phyloP scores from a whole-genome alignment of 495 filamentous ascomycete genomes.

The Sabuloglossum arenarium region DNA sequence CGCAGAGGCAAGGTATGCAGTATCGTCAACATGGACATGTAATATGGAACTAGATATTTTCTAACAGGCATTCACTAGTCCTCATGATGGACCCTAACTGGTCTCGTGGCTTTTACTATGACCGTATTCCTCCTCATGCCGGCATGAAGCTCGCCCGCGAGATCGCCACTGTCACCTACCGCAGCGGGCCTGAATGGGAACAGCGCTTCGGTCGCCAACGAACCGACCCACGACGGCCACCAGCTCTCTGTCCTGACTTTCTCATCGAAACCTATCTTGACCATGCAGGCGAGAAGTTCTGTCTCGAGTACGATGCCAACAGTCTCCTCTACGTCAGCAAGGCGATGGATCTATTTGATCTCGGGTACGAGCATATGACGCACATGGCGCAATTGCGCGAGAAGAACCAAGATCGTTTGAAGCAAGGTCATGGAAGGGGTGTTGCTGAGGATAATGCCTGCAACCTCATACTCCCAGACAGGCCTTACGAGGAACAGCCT shows the following conservation, averaged over 20 bases:
- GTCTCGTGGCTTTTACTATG: constrained; percentile 94
- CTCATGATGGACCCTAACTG: constrained; percentile 98
- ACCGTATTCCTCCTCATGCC: constrained; percentile 67
- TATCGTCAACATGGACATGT: not conserved
- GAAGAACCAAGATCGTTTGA: constrained; percentile 27
- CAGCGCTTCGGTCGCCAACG: constrained; percentile 75
- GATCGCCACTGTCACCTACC: constrained; percentile 94
- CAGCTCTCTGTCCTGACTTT: constrained; percentile 90
- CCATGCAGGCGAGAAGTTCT: constrained; percentile 97
- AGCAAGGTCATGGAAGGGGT: constrained; percentile 8
- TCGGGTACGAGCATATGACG: constrained; percentile 45
- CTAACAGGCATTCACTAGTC: constrained; percentile 21
- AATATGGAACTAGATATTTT: not conserved
- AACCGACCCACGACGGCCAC: constrained; percentile 67
- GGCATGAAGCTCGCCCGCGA: constrained; percentile 97
- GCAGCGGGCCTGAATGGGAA: constrained; percentile 95
- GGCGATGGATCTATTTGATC: constrained; percentile 96
- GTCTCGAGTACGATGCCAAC: constrained; percentile 93
- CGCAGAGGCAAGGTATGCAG: constrained; percentile 50
- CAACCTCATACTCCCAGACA: constrained; percentile 64
- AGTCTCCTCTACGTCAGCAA: constrained; percentile 93
- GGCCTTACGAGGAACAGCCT: constrained; percentile 66
- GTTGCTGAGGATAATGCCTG: constrained; percentile 23
- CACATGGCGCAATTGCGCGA: constrained; percentile 26
- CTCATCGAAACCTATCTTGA: constrained; percentile 97